Base-by-base conservation (phyloP, 805 yeast species). In the Hanseniaspora taiwanica region DNA sequence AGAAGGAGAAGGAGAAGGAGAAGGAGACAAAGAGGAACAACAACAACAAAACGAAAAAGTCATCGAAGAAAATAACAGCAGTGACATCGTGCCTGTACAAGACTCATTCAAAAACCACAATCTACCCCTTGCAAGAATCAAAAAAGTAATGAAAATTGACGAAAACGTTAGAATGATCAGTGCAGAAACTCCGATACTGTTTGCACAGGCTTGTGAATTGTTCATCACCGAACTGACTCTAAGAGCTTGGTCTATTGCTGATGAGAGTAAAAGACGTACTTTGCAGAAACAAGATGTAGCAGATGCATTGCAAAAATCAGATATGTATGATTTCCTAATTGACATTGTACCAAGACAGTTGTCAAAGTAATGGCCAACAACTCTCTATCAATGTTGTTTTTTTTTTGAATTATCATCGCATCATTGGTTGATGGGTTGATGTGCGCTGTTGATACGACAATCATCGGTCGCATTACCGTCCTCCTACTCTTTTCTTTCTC, bases 231-330 rank as follows among this genome's bases (percentile, higher is more conserved):
- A 91, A 58, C 66, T 91, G 41, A 87, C 99, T 12, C 87, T 91
- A 96, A 70, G 99, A 43, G 96, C 98, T 6, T 91, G 98, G 98
- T 85, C 91, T 46, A 96, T 87, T 52, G 96, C 97, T 2, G 97
- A 91, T 59, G 96, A 85, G 53, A 84, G 84, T 63, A 91, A 91
- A 56, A 72, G 99, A 48, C 65, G 99, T 45, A 91, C 99, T 4
- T 64, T 91, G 44, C 99, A 91, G 58, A 82, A 86, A 53, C 76
- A 85, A 1, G 99, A 91, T 55, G 86, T 91, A 46, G 94, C 96
- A 2, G 91, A 91, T 14, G 98, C 98, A 1, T 65, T 93, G 42
- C 91, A 86, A 48, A 85, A 85, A 56, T 76, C 87, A 31, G 98
- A 91, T 58, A 89, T 91, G 95, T 93, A 89, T 67, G 99, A 91